Base-by-base conservation (phyloP, 2,329 filamentous ascomycete species). In the Lachnellula willkommii region DNA sequence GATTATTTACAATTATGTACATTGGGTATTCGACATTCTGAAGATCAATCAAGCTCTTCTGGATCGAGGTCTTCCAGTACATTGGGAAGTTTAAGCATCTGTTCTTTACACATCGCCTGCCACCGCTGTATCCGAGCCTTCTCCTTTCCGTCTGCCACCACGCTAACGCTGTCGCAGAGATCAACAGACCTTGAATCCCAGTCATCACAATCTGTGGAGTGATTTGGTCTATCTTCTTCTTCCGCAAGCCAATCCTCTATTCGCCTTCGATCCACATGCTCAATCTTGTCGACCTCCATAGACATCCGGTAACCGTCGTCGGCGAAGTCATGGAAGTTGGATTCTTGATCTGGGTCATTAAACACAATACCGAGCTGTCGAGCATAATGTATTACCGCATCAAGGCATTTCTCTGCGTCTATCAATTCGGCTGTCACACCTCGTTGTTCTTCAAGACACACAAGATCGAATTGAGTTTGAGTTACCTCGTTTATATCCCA, bases 281-380 rank as follows among this genome's bases (percentile, higher is more conserved):
- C n/a, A 9, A 58, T 50, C 14, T 52, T 53, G 7, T 51, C 52
- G 5, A 39, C 45, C 47, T 64, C 62, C 17, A 55, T 47, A 1
- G 61, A 63, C 15, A 53, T 47, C 12, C 45, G 48, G 43, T 64
- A 63, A 5, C 59, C 62, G 32, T 63, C 62, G 24, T 63, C 53
- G 3, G 32, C n/a, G 36, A 51, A 35, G 24, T 60, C 55, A 1
- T 5, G 32, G 43, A 64, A 63, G 1, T 54, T 24, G 4, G 61
- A 63, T 28, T 58, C 53, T 51, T 59, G 59, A 15, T 60, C 58
- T 3, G 26, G 5, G 6, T 46, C 26, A 24, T 43, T 20, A 7
- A 57, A 50, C 8, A 55, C 5, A 11, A 60, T 20, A 3, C 58
- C 54, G 1, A 60, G n/a, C 1, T 49, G 35, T n/a, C 40, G 56